phyloP scores from a whole-genome alignment of 2,329 filamentous ascomycete genomes.

The Ophiostoma quercus region DNA sequence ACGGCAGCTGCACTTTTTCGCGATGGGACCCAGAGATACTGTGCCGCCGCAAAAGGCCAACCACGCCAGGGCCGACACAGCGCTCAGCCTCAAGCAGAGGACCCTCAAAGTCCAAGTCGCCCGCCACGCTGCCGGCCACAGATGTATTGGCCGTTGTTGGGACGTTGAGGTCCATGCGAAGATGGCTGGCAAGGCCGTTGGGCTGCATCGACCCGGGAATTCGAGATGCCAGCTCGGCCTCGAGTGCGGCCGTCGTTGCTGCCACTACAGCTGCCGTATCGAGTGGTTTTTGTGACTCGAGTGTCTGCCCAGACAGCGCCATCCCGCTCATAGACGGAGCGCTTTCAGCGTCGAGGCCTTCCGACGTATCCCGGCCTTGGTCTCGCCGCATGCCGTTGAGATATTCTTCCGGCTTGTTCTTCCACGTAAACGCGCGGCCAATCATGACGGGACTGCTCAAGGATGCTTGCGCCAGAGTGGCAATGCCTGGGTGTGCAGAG shows the following conservation, averaged over 20 bases:
- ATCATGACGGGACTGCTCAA: constrained; percentile 40
- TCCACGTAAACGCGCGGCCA: constrained; percentile 57
- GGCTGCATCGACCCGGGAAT: constrained; percentile 6
- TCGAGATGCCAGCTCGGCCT: constrained; percentile 14
- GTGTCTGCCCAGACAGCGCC: neutral
- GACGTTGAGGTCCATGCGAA: constrained; percentile 40
- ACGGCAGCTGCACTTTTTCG: neutral
- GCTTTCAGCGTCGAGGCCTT: neutral
- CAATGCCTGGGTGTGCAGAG: constrained; percentile 32
- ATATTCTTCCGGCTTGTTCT: constrained; percentile 59
- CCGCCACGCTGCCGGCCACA: constrained; percentile 51
- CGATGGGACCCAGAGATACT: constrained; percentile 43
- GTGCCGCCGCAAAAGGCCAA: constrained; percentile 57
- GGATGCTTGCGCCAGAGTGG: constrained; percentile 37
- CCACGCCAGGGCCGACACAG: constrained; percentile 34
- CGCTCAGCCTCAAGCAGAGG: constrained; percentile 47
- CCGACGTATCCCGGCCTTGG: neutral
- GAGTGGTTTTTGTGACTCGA: neutral
- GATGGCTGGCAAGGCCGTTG: constrained; percentile 36
- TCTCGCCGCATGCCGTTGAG: constrained; percentile 36
- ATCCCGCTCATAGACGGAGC: neutral
- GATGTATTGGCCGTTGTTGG: constrained; percentile 45
- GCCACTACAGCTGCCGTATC: constrained; percentile 24
- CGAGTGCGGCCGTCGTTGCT: constrained; percentile 14
- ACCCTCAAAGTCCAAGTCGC: constrained; percentile 46